Evolutionary conservation across 2,329 filamentous ascomycete genomes (phyloP).

Genomic region (Dothistroma septosporum): DNA sequence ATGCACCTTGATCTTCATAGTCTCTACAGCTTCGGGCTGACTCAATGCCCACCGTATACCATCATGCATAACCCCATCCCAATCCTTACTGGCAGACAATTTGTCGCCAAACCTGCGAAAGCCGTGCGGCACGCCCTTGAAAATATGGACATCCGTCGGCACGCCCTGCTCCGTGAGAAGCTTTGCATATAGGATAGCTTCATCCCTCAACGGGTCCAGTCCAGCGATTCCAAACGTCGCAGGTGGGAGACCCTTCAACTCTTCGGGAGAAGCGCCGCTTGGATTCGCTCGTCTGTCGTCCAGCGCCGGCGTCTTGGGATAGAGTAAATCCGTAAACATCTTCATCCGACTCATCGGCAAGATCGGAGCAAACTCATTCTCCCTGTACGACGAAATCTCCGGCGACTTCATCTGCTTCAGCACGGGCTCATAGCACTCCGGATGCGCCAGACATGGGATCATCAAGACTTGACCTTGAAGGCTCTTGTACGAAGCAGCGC

Average conservation of each 20-base stretch:
- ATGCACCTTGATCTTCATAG: conserved; percentile 14
- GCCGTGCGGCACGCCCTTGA: conserved; percentile 52
- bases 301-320: conserved; percentile 15
- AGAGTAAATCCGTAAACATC: conserved; percentile 25
- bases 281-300: conserved; percentile 41
- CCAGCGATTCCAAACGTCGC: conserved; percentile 47
- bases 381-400: conserved; percentile 43
- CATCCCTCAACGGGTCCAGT: conserved; percentile 48
- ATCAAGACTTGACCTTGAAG: conserved; percentile 51
- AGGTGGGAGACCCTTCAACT: conserved; percentile 44
- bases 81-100: conserved; percentile 39
- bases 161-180: conserved; percentile 46
- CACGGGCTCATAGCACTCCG: conserved; percentile 35
- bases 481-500: conserved; percentile 28
- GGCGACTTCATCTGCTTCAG: conserved; percentile 38
- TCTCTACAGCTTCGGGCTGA: conserved; percentile 8
- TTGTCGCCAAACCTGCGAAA: conserved; percentile 46
- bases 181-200: conserved; percentile 47
- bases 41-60: conserved; percentile 42
- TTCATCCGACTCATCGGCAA: conserved; percentile 40
- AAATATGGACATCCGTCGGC: conserved; percentile 47
- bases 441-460: conserved; percentile 46
- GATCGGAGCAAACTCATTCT: conserved; percentile 50
- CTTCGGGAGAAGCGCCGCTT: conserved; percentile 30
- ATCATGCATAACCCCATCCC: conserved; percentile 43